Evolutionary conservation across 2,329 filamentous ascomycete species (phyloP).

Genomic region (Uncinocarpus reesii): DNA sequence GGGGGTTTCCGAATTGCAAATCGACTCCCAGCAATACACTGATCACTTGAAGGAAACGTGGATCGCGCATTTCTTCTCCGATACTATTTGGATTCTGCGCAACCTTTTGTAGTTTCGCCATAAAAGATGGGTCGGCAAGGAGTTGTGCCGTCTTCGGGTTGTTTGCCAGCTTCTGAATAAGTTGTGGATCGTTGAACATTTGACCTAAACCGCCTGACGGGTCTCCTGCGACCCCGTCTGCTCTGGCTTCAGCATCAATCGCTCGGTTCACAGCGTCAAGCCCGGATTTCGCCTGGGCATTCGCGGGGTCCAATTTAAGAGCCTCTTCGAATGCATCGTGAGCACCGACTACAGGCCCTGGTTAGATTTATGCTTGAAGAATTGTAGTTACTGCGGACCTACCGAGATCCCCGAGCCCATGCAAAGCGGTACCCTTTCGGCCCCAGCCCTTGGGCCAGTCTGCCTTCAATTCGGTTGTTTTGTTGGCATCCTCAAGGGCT

Average conservation of each 20-base stretch:
- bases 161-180: constrained; percentile 78
- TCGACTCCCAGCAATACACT: constrained; percentile 89
- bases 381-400: constrained; percentile 23
- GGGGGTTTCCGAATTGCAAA: constrained; percentile 59
- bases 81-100: constrained; percentile 70
- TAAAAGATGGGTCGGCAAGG: constrained; percentile 76
- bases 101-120: constrained; percentile 75
- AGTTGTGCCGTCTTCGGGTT: constrained; percentile 86
- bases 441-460: constrained; percentile 98
- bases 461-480: constrained; percentile 87
- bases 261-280: constrained; percentile 76
- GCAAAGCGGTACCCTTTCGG: constrained; percentile 81
- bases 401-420: constrained; percentile 73
- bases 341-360: constrained; percentile 51
- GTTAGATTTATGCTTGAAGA: background rate
- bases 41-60: constrained; percentile 85
- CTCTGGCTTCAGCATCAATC: constrained; percentile 64
- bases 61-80: constrained; percentile 74
- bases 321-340: constrained; percentile 87
- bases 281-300: constrained; percentile 85
- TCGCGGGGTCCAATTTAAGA: constrained; percentile 82
- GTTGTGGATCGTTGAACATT: constrained; percentile 88
- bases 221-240: constrained; percentile 52
- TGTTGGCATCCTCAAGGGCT: constrained; percentile 80
- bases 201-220: constrained; percentile 67